Conservation (phyloP, 768 basidiomycete species). For the Lactarius indigo region DNA sequence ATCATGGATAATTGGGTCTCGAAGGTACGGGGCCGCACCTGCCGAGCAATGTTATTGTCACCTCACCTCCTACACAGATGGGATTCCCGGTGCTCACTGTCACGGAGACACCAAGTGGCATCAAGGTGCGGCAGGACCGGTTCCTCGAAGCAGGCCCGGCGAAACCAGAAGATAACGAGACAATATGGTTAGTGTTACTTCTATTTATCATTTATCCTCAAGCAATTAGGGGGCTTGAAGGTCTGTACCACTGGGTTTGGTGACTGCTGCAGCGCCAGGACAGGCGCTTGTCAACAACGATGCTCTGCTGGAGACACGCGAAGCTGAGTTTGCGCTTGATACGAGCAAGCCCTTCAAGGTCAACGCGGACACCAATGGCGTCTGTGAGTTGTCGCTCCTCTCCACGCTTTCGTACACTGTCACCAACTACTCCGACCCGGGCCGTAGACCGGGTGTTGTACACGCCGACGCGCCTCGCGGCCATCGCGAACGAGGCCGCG, state of each 20-base stretch:
- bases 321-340: slow-evolving; percentile 66
- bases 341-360: slow-evolving; percentile 80
- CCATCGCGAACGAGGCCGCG: slow-evolving; percentile 79
- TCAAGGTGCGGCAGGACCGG: slow-evolving; percentile 83
- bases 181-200: slow-evolving; percentile 60
- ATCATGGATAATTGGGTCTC: slow-evolving; percentile 93
- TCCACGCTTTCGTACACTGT: background rate
- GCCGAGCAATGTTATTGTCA: background rate
- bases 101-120: slow-evolving; percentile 65
- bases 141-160: slow-evolving; percentile 85
- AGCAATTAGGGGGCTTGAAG: slow-evolving; percentile 35
- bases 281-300: slow-evolving; percentile 56
- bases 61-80: slow-evolving; percentile 34
- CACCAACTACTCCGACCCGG: slow-evolving; percentile 1
- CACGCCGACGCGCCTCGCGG: slow-evolving; percentile 68
- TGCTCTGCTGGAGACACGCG: slow-evolving; percentile 63
- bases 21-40: slow-evolving; percentile 43
- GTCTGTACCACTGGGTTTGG: slow-evolving; percentile 76
- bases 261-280: slow-evolving; percentile 59
- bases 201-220: background rate
- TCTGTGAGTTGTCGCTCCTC: slow-evolving; percentile 63
- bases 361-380: slow-evolving; percentile 84
- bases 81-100: slow-evolving; percentile 92
- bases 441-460: slow-evolving; percentile 79
- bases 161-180: slow-evolving; percentile 79